Base-by-base conservation (phyloP, 2,329 filamentous ascomycete genomes). In the Ophiostoma sp. region DNA sequence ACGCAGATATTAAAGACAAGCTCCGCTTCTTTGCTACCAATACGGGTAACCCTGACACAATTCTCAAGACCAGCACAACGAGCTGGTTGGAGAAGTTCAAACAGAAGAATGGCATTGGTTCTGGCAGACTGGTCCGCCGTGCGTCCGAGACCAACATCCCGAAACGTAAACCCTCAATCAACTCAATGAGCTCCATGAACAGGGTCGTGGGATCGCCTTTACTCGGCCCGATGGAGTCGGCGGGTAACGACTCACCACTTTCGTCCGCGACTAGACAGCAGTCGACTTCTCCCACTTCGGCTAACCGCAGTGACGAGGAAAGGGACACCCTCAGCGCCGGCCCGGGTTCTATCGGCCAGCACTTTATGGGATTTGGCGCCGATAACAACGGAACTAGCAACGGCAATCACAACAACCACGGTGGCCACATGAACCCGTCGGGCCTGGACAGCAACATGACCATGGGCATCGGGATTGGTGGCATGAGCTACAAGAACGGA, bases 21-120 rank as follows among this genome's bases (percentile, higher is more conserved):
- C 92, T 92, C 1, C 84, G 84, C 65, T 88, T 92, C 71, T 97
- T 97, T 76, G 89, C 91, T 12, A 88, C 85, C 55, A 89, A 86
- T 38, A 89, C 89, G 45, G 88, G 79, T 58, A 78, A 87, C 40
- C 87, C 87, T 69, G 92, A 96, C 67, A 87, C 84, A 71, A 86
- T 91, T 65, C 78, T 89, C 68, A 91, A 89, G 74, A 85, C 85
- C 65, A 85, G 92, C 72, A 95, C 86, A 73, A 82, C 86, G 42
- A 88, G 83, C 73, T 97, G 94, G 93, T 83, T 98, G 45, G 92
- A 97, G 75, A 96, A 95, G 76, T 98, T 98, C 82, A 97, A 97
- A 81, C 87, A 92, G 76, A 97, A 94, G 80, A 89, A 96, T 76
- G 87, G 79, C 42, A 79, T 86, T 68, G 80, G 78, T 2, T 16